phyloP scores from a whole-genome alignment of 345 rosid genomes.

The Salix viminalis region DNA sequence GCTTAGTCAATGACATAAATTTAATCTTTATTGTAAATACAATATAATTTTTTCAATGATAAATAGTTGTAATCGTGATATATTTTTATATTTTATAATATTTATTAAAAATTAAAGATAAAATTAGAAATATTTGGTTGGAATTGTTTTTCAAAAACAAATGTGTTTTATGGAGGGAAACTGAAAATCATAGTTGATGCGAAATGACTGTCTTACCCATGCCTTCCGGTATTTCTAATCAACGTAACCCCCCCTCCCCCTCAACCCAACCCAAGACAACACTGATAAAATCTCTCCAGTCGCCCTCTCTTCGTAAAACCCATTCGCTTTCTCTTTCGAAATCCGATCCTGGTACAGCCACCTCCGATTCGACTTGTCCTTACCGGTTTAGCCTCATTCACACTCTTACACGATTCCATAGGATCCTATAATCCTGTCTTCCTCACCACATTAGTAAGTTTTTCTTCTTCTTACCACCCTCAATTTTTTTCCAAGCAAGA shows the following conservation, averaged over 20 bases:
- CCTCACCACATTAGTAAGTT: constrained; percentile 6
- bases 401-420: background rate
- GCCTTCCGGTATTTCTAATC: background rate
- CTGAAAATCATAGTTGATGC: constrained; percentile 7
- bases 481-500: background rate
- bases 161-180: constrained; percentile 47
- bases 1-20: too few relatives aligned
- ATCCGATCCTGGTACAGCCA: background rate
- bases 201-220: constrained; percentile 34
- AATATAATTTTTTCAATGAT: too few relatives aligned
- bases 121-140: background rate
- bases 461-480: too few relatives aligned
- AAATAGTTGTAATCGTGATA: too few relatives aligned
- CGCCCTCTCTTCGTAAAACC: background rate
- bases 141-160: background rate
- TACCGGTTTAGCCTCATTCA: background rate
- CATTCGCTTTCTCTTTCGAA: background rate
- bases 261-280: constrained; percentile 10
- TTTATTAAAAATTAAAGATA: too few relatives aligned
- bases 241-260: background rate
- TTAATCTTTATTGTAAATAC: too few relatives aligned
- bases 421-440: constrained; percentile 4
- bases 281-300: background rate
- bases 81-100: too few relatives aligned
- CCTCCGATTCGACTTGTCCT: constrained; percentile 3